Conservation (phyloP, 1,139 yeast species). For the Debaryomycetaceae sp. region DNA sequence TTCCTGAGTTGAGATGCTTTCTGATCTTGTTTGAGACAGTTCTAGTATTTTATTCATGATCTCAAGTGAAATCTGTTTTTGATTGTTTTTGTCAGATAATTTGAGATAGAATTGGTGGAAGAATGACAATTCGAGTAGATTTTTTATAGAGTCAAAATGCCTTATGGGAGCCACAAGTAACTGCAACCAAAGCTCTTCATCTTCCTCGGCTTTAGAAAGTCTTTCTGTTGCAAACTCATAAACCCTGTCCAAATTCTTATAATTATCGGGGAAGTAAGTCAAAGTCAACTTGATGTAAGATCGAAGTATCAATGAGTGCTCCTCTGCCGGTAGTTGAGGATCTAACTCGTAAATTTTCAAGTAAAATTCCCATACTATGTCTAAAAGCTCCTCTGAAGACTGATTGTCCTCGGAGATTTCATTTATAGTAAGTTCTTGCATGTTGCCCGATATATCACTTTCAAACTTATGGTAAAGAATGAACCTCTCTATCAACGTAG, state of each 20-base stretch:
- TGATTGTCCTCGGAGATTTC: slow-evolving; percentile 4
- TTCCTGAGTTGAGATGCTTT: slow-evolving; percentile 20
- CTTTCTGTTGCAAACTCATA: slow-evolving; percentile 53
- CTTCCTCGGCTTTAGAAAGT: slow-evolving; percentile 6
- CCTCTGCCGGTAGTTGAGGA: slow-evolving; percentile 63
- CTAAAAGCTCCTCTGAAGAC: slow-evolving; percentile 37
- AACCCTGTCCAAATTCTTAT: slow-evolving; percentile 58
- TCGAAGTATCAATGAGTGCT: slow-evolving; percentile 61
- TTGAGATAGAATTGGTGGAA: slow-evolving; percentile 42
- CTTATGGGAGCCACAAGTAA: slow-evolving; percentile 59
- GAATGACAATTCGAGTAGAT: slow-evolving; percentile 29
- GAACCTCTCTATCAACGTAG: slow-evolving; percentile 71
- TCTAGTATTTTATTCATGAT: slow-evolving; percentile 38
- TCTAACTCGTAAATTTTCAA: slow-evolving; percentile 50
- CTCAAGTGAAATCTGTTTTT: slow-evolving; percentile 39
- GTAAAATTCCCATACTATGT: slow-evolving; percentile 64
- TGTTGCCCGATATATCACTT: slow-evolving; percentile 17
- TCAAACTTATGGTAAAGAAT: slow-evolving; percentile 51
- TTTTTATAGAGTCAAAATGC: slow-evolving; percentile 30
- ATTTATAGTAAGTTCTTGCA: slow-evolving; percentile 7
- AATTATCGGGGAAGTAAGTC: slow-evolving; percentile 62
- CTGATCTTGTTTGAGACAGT: slow-evolving; percentile 8
- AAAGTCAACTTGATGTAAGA: slow-evolving; percentile 63
- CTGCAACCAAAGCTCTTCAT: slow-evolving; percentile 45
- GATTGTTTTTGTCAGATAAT: slow-evolving; percentile 28